Evolutionary conservation across 768 basidiomycete species (phyloP), one percentile per base, ranked within the genome.

Genomic region (Dioszegia aurantiaca): DNA sequence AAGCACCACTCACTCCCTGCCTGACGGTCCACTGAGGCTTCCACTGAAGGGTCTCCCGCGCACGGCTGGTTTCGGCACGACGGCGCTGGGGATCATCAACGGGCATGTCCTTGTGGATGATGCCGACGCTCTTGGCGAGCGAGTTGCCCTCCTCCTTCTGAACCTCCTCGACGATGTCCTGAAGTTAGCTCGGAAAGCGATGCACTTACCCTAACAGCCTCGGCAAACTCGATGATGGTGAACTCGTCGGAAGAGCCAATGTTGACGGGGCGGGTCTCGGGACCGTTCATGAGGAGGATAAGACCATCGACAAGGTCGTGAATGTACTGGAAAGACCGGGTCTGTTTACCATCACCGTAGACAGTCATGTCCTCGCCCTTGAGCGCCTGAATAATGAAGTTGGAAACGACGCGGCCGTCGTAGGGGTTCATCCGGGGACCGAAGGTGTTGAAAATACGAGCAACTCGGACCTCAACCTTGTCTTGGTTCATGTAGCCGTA

Each of bases 351-450:
- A 73, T 97, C 91, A 51, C 92, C 90, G 74, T 93, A 94, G 43
- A 97, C 90, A 45, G 93, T 97, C 83, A 99, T 87, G 78, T 97
- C 89, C 78, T 98, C 87, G 48, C 91, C 93, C 69, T 87, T 88
- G 54, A 99, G 84, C 16, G 95, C 95, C 70, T 97, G 93, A 51
- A 98, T 89, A 75, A 95, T 94, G 78, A 99, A 99, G 80, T 99
- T 99, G 72, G 91, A 94, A 26, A 99, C 95, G 65, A 99, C 93
- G 58, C 95, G 89, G 14, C 95, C 95, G 73, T 98, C 95, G 72
- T 84, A 84, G 6, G 93, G 90, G 80, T 95, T 95, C 93, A 95
- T 75, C 57, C 69, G 73, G 48, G 75, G 69, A 66, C 70, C 70
- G 56, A 63, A 69, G 31, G 67, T 70, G 65, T 99, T 99, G 83